Base-by-base conservation (phyloP, 306 rosid genomes). In the Dalbergia cochinchinensis region DNA sequence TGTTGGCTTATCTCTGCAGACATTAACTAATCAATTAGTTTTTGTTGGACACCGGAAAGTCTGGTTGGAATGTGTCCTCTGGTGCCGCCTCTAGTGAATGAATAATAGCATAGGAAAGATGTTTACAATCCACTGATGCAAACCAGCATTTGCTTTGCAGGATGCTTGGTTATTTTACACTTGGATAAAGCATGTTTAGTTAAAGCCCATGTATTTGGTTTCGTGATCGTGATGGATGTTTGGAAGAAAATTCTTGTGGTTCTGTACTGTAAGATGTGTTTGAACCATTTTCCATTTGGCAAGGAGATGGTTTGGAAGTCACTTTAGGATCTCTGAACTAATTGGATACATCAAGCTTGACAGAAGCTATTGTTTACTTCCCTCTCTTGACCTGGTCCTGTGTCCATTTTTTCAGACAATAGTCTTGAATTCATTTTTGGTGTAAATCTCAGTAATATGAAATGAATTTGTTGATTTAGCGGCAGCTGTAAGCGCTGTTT, bases 151-250 rank as follows among this genome's bases (percentile, higher is more conserved):
- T 57, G 5, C 35, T 50, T 79, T 79, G 78, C 85, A 86, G 89
- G 87, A 37, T 83, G 66, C 80, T 86, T 34, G 87, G 89, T 34
- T 86, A 83, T 80, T 86, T 86, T 76, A 80, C 87, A 7, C 85
- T 86, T 53, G 85, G 87, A 20, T 86, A 78, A 79, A 60, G 20
- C 39, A 26, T 41, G 45, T 54, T 69, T 18, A 20, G 72, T 55
- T 41, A 18, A 35, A 72, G 74, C 13, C 47, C 10, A 20, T 74
- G n/a, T 55, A 16, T 58, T 77, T 61, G 54, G 50, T 76, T 37
- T 13, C 0, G 1, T 61, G 79, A 26, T 13, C 0, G 1, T 61
- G 79, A 26, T 57, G 57, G 50, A 20, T 55, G 80, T 60, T 55
- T 20, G 16, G 60, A 77, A 65, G 86, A 53, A 59, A 58, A 74